A percentile compares a stretch with the other conserved stretches of the same genome.
Evolutionary conservation across 202 grass and related monocot genomes (phyloP).

Genomic region (Elaeis oleifera): DNA sequence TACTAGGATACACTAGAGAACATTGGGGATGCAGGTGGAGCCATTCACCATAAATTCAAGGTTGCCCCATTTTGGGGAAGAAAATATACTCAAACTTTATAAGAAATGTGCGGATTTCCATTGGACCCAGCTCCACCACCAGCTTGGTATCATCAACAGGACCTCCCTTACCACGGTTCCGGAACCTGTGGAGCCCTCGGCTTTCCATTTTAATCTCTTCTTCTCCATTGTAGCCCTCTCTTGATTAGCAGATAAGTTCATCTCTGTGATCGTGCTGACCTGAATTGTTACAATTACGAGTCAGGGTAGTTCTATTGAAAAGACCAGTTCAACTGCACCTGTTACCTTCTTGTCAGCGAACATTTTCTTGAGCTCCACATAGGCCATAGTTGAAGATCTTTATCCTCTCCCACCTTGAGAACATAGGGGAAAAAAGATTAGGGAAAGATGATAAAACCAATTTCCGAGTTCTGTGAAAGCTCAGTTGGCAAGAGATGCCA

Average conservation of each 20-base stretch:
- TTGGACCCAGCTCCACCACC: constrained; percentile 55
- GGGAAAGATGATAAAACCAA: background rate
- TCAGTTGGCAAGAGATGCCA: too few species aligned
- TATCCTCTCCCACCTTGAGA: constrained; percentile 61
- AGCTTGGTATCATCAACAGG: constrained; percentile 51
- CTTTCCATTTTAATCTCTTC: constrained; percentile 83
- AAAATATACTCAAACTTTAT: constrained; percentile 36
- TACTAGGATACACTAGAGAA: too few species aligned
- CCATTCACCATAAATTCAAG: background rate
- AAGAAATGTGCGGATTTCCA: constrained; percentile 92
- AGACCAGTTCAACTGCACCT: constrained; percentile 9
- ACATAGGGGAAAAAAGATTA: constrained; percentile 1
- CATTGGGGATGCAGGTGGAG: too few species aligned
- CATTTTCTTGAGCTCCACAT: constrained; percentile 61
- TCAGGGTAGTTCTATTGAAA: background rate
- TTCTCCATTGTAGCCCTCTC: constrained; percentile 64
- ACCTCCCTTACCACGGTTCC: constrained; percentile 45
- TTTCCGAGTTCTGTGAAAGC: background rate
- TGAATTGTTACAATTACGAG: constrained; percentile 16
- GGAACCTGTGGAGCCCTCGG: constrained; percentile 23
- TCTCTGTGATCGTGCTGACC: constrained; percentile 64
- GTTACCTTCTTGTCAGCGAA: constrained; percentile 68
- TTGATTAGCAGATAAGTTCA: constrained; percentile 82
- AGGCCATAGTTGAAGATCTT: constrained; percentile 62
- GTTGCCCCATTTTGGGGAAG: background rate